Evolutionary conservation across 352 stramenopile genomes (phyloP), one percentile per base, ranked within the genome.

Genomic region (Globisporangium irregulare): DNA sequence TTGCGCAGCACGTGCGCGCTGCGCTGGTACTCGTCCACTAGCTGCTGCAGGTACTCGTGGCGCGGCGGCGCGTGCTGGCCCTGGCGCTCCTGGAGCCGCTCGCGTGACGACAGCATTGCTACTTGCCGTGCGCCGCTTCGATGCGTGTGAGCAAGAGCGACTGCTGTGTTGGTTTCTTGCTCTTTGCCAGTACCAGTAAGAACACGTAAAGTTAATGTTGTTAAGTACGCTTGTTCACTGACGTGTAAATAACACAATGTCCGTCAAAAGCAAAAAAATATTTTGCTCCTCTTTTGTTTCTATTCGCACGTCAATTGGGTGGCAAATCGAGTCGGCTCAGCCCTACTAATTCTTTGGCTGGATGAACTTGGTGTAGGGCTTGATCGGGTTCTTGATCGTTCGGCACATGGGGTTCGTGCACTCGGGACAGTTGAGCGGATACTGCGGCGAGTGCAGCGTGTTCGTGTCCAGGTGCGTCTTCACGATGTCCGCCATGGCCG

Each of bases 401-500:
- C 90, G 80, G 76, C 90, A 97, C 73, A 87, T 89, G 12, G 87
- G 79, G 72, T 96, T 97, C 29, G 76, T 81, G 77, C 90, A 96
- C 43, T 71, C 77, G 3, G 87, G 81, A 60, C 90, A 97, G 64
- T 94, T 95, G 50, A 96, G 86, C 59, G 83, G 83, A 70, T 97
- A 97, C 69, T 89, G 75, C 7, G 86, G 57, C 64, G 86, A 93
- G 75, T 93, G 86, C 50, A 96, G 74, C 64, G 82, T 67, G 9
- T 90, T 69, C 12, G 75, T 74, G 65, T 95, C 88, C 50, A 99
- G 69, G 25, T 98, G 96, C 55, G 96, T 82, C 59, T 97, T 95
- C 14, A 99, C 95, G 75, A 99, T 93, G 70, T 99, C 92, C 1
- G 97, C 97, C 89, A 99, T 97, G 62, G 98, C 98, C 54, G 97